Conservation (phyloP, 2,329 filamentous ascomycete species). For the Amphichorda felina region DNA sequence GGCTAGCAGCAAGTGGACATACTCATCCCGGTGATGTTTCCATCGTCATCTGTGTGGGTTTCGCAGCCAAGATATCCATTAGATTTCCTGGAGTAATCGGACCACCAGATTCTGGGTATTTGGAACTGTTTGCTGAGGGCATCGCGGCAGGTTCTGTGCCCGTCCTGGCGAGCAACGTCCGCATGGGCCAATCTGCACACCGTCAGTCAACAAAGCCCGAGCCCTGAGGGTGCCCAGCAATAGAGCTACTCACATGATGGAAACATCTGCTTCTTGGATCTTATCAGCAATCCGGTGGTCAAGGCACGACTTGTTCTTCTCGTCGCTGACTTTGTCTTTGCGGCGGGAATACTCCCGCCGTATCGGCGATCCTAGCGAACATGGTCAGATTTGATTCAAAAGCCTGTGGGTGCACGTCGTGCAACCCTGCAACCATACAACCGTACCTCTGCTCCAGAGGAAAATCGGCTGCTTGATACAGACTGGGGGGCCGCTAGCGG, state of each 20-base stretch:
- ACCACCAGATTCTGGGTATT: conserved; percentile 23
- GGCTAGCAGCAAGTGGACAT: no score
- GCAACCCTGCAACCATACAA: neutral
- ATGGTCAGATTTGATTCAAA: neutral
- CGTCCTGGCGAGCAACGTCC: conserved; percentile 11
- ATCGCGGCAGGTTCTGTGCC: conserved; percentile 8
- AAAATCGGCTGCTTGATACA: neutral
- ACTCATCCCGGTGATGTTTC: conserved; percentile 7
- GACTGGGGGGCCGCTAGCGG: no score
- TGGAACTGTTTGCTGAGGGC: conserved; percentile 11
- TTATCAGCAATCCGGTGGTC: no score
- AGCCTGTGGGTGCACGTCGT: neutral
- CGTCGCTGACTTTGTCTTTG: neutral
- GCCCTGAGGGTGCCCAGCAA: neutral
- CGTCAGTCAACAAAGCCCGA: neutral
- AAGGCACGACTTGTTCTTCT: neutral
- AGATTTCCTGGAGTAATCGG: conserved; percentile 15
- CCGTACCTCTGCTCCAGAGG: no score
- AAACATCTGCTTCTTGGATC: neutral
- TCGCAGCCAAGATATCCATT: conserved; percentile 28
- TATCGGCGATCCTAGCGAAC: neutral
- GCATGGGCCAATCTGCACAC: conserved; percentile 16
- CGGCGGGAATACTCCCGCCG: neutral
- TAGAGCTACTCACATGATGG: neutral
- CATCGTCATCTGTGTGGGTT: conserved; percentile 6